phyloP scores from a whole-genome alignment of 805 yeast species.

The Starmerella etchellsii region DNA sequence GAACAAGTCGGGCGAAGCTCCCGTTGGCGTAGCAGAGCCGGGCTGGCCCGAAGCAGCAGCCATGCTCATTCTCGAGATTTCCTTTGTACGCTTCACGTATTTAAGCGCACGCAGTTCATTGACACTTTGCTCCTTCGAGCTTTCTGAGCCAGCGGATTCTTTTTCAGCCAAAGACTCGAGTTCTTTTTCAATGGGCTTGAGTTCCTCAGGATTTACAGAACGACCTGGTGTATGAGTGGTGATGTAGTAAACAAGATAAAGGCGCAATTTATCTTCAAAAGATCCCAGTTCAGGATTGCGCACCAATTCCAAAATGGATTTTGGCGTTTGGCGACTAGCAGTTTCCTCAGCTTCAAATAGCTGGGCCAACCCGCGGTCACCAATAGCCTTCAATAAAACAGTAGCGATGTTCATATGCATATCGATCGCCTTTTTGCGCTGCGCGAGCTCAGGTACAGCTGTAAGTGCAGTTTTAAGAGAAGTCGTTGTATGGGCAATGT shows the following conservation, averaged over 20 bases:
- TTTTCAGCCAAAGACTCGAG: constrained; percentile 27
- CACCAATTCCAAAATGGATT: constrained; percentile 40
- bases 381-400: constrained; percentile 65
- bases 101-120: constrained; percentile 50
- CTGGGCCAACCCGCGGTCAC: constrained; percentile 75
- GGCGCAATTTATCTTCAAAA: constrained; percentile 64
- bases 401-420: constrained; percentile 95
- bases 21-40: constrained; percentile 19
- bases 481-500: constrained; percentile 70
- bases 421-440: constrained; percentile 76
- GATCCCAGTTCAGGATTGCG: constrained; percentile 47
- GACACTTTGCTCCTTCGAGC: constrained; percentile 32
- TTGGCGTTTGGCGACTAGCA: constrained; percentile 36
- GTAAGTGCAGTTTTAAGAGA: constrained; percentile 73
- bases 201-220: constrained; percentile 35
- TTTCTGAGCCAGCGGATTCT: neutral
- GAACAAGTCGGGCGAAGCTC: constrained; percentile 26
- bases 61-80: constrained; percentile 42
- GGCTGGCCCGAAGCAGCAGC: constrained; percentile 23
- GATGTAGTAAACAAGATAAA: constrained; percentile 63
- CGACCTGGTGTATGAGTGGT: constrained; percentile 28
- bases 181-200: constrained; percentile 49
- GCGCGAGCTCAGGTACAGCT: constrained; percentile 82
- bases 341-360: constrained; percentile 91
- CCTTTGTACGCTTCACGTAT: constrained; percentile 72